Percentiles rank a stretch among this genome's conserved stretches.
These are phyloP conservation scores for Withania somnifera DNA, from an alignment of 305 asterid species.

Conservation along the genomic window DNA sequence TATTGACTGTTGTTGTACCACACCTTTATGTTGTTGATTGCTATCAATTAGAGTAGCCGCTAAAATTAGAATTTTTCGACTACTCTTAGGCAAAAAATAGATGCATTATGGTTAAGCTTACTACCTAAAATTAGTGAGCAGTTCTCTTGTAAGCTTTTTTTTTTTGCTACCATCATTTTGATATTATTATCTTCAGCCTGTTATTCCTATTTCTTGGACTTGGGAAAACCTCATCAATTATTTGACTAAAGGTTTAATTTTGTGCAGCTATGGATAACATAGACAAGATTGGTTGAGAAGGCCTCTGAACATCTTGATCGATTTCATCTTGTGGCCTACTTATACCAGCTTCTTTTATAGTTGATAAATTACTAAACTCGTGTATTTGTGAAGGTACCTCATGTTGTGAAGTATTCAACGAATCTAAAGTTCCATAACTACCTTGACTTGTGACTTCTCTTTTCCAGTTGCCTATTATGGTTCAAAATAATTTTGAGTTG, in stretches of 20 bases:
- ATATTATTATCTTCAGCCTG: not conserved
- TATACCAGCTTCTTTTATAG: not conserved
- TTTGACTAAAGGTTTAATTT: not conserved
- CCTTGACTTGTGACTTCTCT: too few relatives aligned
- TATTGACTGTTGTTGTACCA: too few relatives aligned
- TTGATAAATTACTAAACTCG: not conserved
- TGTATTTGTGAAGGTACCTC: not conserved
- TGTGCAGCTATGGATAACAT: not conserved
- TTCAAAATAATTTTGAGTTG: too few relatives aligned
- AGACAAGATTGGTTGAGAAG: not conserved
- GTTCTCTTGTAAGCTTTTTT: not conserved
- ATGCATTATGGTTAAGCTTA: not conserved
- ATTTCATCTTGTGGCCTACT: not conserved
- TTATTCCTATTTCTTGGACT: not conserved
- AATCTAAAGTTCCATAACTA: too few relatives aligned
- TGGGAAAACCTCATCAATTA: not conserved
- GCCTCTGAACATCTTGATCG: not conserved
- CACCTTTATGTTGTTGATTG: not conserved
- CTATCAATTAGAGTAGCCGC: not conserved
- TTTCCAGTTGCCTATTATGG: not conserved
- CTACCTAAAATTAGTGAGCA: not conserved
- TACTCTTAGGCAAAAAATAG: not conserved
- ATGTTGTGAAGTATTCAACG: not conserved
- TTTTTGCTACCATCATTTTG: not conserved
- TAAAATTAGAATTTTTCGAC: not conserved